Conservation (phyloP, 306 rosid species). For the Ormosia emarginata region DNA sequence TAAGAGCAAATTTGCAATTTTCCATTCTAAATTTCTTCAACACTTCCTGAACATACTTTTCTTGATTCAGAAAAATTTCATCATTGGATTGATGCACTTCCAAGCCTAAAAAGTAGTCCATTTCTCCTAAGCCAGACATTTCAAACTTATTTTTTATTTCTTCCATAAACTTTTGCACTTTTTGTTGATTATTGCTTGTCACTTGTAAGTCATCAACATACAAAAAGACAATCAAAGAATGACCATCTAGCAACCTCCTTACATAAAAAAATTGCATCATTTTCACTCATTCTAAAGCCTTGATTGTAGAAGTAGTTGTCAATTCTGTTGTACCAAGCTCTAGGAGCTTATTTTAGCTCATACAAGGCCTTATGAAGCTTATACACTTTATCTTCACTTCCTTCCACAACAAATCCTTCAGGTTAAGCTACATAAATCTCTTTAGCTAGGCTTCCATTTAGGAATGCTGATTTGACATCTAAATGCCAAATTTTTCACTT, state of each 20-base stretch:
- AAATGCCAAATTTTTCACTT: neutral
- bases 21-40: neutral
- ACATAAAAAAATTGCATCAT: neutral
- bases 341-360: neutral
- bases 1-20: neutral
- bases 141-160: neutral
- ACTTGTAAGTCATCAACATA: neutral
- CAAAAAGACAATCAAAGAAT: neutral
- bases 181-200: neutral
- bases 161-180: neutral
- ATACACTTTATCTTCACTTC: neutral
- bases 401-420: neutral
- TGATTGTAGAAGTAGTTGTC: neutral
- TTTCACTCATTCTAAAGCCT: neutral
- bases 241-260: neutral
- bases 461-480: neutral
- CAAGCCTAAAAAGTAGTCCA: neutral
- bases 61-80: neutral
- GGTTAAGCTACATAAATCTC: neutral
- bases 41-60: neutral
- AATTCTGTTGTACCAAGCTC: neutral
- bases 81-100: neutral
- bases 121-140: neutral
- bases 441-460: neutral
- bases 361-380: neutral